These are phyloP conservation scores for Malassezia equina DNA, from an alignment of 1,284 basidiomycete species.

Conservation along the genomic window DNA sequence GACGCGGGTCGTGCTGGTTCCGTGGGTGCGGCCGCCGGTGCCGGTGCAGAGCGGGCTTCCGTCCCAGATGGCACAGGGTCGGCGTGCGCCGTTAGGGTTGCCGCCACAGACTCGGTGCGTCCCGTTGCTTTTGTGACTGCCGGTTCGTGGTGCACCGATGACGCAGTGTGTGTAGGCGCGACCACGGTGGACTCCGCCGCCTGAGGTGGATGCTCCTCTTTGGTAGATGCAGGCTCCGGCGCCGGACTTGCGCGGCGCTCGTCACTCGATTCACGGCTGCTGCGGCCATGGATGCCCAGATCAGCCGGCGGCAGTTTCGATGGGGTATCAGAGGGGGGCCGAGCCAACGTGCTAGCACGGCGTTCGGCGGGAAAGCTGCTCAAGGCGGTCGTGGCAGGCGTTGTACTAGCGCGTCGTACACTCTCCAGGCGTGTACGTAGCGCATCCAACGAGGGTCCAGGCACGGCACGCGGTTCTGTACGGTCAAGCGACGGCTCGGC, in stretches of 20 bases:
- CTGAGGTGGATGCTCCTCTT: too few relatives aligned
- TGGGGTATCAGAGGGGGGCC: not conserved
- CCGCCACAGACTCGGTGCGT: too few relatives aligned
- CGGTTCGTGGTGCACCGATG: too few relatives aligned
- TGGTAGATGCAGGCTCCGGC: too few relatives aligned
- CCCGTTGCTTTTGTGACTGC: too few relatives aligned
- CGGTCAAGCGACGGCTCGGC: not conserved
- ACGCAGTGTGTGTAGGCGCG: too few relatives aligned
- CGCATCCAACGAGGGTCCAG: conserved; percentile 6
- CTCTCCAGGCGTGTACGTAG: conserved; percentile 14
- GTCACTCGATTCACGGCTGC: not conserved
- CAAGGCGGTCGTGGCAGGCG: not conserved
- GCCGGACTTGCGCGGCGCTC: not conserved
- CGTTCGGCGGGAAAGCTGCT: not conserved
- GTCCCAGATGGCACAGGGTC: not conserved
- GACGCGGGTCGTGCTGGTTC: not conserved
- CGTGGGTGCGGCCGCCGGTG: too few relatives aligned
- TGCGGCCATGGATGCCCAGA: not conserved
- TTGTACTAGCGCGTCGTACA: conserved; percentile 12
- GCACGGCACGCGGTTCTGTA: not conserved
- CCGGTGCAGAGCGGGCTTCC: too few relatives aligned
- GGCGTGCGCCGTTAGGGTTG: not conserved
- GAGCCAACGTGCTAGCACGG: not conserved
- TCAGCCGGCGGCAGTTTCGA: not conserved
- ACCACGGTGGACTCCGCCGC: too few relatives aligned